Base-by-base conservation (phyloP, 2,329 filamentous ascomycete genomes). In the Xylaria sp. region DNA sequence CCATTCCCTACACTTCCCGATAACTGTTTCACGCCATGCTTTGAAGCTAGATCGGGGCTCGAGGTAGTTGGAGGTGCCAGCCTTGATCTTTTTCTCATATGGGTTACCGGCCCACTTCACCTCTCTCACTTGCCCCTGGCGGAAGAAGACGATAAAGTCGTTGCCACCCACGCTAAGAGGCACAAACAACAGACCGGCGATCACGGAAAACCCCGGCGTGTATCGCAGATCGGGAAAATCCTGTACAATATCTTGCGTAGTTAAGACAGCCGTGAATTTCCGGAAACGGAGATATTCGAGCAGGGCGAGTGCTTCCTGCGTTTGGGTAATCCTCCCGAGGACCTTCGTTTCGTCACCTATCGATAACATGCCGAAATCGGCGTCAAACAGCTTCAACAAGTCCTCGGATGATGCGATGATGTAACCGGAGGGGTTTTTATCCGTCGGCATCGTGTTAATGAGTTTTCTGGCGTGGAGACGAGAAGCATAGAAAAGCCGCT, bases 101-200 rank as follows among this genome's bases (percentile, higher is more conserved):
- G 93, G 93, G 75, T 94, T 97, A 2, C 90, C 94, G 2, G 92
- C 93, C 93, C 91, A 97, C 78, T 91, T 94, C 23, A 92, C 93
- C 79, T 93, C 91, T 75, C 87, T 91, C 32, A 89, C 78, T 74
- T 94, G 92, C 0, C 91, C 90, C 72, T 86, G 91, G n/a, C 94
- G 88, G 81, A 97, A 97, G 77, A 97, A 97, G 0, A 94, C 92
- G 51, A 97, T 97, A 74, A 97, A 97, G 74, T 97, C 94, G 35
- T 84, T 84, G 0, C 94, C 94, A 1, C 88, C 88, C 0, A 88
- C 84, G 18, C 92, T 94, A 1, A 97, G 82, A 0, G 94, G 94
- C 0, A 97, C 93, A 63, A 97, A 90, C 0, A 97, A 82, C 57
- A 97, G 80, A 0, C 94, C 94, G 0, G 93, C 92, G 66, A 97